phyloP scores from a whole-genome alignment of 108 stramenopile genomes.

The Skeletonema menzelii region DNA sequence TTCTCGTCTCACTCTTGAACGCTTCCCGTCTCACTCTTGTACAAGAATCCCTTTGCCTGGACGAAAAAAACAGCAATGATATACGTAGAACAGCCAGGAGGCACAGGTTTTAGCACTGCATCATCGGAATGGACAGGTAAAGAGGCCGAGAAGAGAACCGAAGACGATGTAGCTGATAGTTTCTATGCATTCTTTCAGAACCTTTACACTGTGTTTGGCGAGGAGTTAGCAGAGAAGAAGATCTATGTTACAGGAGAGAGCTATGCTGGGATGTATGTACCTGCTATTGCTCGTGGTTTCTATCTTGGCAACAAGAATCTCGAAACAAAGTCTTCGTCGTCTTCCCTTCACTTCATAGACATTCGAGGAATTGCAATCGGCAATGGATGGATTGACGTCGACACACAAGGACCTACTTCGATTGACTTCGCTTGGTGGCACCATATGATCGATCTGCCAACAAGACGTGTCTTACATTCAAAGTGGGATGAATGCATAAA shows the following conservation, averaged over 20 bases:
- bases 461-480: constrained; percentile 40
- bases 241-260: constrained; percentile 87
- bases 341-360: constrained; percentile 28
- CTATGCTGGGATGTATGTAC: constrained; percentile 86
- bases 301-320: constrained; percentile 42
- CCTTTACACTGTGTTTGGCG: constrained; percentile 58
- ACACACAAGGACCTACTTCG: constrained; percentile 60
- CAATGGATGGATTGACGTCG: constrained; percentile 73
- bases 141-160: constrained; percentile 27
- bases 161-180: constrained; percentile 39
- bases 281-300: constrained; percentile 69
- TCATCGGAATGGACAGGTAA: constrained; percentile 34
- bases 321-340: background rate
- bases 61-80: constrained; percentile 43
- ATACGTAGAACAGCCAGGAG: constrained; percentile 49
- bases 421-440: constrained; percentile 84
- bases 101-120: constrained; percentile 49
- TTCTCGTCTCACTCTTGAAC: background rate
- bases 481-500: constrained; percentile 58
- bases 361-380: constrained; percentile 62
- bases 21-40: too few relatives aligned
- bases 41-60: constrained; percentile 43
- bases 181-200: constrained; percentile 50
- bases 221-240: constrained; percentile 46
- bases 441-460: constrained; percentile 68